Conservation (phyloP, 352 stramenopile genomes). For the Globisporangium middletonii region DNA sequence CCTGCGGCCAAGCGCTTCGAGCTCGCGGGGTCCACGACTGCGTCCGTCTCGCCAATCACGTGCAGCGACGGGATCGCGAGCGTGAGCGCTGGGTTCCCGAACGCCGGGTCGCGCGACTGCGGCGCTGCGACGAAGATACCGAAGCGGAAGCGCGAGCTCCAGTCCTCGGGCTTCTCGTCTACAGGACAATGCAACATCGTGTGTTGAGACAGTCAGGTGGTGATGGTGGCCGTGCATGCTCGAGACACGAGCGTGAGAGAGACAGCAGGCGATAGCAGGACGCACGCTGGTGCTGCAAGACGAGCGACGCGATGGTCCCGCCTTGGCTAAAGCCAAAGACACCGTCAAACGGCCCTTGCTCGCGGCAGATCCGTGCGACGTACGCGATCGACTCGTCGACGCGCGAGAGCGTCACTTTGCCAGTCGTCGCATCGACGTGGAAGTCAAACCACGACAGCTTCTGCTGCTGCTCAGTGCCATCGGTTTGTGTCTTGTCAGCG, state of each 20-base stretch:
- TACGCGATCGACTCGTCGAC: conserved; percentile 70
- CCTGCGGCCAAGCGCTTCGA: conserved; percentile 49
- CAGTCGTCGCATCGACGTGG: conserved; percentile 32
- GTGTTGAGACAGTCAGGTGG: neutral
- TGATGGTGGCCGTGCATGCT: neutral
- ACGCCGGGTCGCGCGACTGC: conserved; percentile 33
- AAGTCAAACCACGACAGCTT: conserved; percentile 81
- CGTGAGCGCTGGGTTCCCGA: conserved; percentile 29
- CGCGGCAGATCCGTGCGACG: conserved; percentile 46
- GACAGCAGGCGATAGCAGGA: neutral
- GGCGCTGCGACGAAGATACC: conserved; percentile 69
- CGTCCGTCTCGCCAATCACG: conserved; percentile 76
- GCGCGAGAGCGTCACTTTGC: conserved; percentile 31
- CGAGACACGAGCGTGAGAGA: neutral
- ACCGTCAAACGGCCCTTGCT: conserved; percentile 79
- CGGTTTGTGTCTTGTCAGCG: conserved; percentile 15
- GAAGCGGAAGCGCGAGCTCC: conserved; percentile 61
- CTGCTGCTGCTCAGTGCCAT: conserved; percentile 19
- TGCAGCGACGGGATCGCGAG: conserved; percentile 70
- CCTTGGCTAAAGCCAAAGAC: conserved; percentile 85
- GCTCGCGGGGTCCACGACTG: conserved; percentile 47
- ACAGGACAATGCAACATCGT: neutral
- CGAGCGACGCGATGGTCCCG: conserved; percentile 56
- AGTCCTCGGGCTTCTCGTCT: conserved; percentile 36
- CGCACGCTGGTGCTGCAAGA: conserved; percentile 69